Conservation (phyloP, 495 filamentous ascomycete genomes). For the Penicillium robsamsonii region DNA sequence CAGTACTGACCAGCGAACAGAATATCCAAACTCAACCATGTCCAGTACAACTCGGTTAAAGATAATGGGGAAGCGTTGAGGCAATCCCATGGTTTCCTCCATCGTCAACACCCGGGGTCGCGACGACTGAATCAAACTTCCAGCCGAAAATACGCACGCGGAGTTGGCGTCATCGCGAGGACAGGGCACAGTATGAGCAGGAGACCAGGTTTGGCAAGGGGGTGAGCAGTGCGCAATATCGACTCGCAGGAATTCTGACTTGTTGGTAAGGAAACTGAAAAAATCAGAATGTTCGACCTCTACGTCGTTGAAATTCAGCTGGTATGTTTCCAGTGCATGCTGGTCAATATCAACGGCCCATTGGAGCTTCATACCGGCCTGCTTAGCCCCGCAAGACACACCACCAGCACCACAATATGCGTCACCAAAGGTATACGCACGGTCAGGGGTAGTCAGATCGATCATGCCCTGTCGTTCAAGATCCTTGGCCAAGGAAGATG, state of each 20-base stretch:
- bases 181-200: constrained; percentile 65
- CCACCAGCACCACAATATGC: constrained; percentile 78
- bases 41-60: constrained; percentile 63
- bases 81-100: constrained; percentile 76
- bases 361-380: constrained; percentile 57
- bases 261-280: constrained; percentile 30
- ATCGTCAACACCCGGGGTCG: constrained; percentile 75
- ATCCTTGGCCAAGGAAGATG: constrained; percentile 1
- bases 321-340: constrained; percentile 56
- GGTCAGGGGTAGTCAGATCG: constrained; percentile 18
- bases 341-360: constrained; percentile 63
- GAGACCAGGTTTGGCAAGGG: constrained; percentile 81
- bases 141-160: constrained; percentile 64
- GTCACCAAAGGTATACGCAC: constrained; percentile 64
- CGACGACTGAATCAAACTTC: constrained; percentile 53
- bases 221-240: constrained; percentile 81
- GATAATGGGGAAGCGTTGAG: constrained; percentile 44
- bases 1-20: constrained; percentile 58
- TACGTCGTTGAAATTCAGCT: constrained; percentile 60
- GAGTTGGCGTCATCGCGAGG: constrained; percentile 72
- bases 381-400: constrained; percentile 62
- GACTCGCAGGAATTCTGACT: constrained; percentile 37
- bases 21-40: constrained; percentile 67
- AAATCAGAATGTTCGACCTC: constrained; percentile 27
- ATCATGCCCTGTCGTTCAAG: constrained; percentile 19